Base-by-base conservation (phyloP, 1,284 basidiomycete genomes). In the Somion occarium region DNA sequence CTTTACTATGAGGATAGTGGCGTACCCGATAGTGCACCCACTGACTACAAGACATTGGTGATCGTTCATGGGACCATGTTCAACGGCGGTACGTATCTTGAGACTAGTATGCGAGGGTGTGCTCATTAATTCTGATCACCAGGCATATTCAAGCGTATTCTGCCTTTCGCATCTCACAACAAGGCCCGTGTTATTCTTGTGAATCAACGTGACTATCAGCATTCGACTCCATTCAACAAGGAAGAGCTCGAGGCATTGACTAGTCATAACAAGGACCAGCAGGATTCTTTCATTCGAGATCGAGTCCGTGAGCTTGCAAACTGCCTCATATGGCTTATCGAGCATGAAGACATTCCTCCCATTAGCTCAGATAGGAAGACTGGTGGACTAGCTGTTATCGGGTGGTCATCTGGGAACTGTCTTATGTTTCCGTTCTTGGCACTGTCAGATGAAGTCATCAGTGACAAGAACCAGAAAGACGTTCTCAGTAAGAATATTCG, bases 1-100 rank as follows among this genome's bases (percentile, higher is more conserved):
- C 27, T 49, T 22, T 39, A 49, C 23, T 49, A 42, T 20, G 48
- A 49, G 20, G 48, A 49, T 20, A 49, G 34, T 24, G 48, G 48
- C 18, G n/a, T 23, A 25, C 38, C 39, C 7, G 18, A 15, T 18
- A 26, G 24, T 19, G 11, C 18, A n/a, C 22, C 48, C 15, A 23
- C 19, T 18, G 13, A 3, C 2, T 43, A 42, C 48, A 43, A 13
- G 9, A 49, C 48, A 4, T 25, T 24, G 5, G 23, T 49, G 3
- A 4, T 49, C 7, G 42, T 49, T 24, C 48, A 41, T 26, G 48
- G 48, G 3, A 43, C 23, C 3, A 5, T 20, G 4, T 49, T 26
- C n/a, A 39, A 49, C 23, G 20, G 22, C n/a, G 48, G 48, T 49
- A 43, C 12, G 38, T 3, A n/a, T 26, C 19, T 44, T 5, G 19